Base-by-base conservation (phyloP, 2,329 filamentous ascomycete species). In the Claviceps monticola region DNA sequence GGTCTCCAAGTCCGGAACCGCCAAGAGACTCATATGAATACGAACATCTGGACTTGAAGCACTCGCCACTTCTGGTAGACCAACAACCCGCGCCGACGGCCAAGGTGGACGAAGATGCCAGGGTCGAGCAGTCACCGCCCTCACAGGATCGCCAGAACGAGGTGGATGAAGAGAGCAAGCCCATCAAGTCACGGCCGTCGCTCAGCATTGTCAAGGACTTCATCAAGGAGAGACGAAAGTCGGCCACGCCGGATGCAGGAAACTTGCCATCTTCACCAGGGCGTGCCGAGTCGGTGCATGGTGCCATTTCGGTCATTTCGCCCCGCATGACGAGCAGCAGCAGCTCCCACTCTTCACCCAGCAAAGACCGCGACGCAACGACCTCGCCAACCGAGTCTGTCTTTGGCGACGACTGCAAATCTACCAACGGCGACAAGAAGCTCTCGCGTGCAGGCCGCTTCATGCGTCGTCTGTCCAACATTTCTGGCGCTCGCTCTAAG, bases 251-350 rank as follows among this genome's bases (percentile, higher is more conserved):
- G 43, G 48, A 55, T 49, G 49, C 54, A 56, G 43, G 55, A 48
- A 64, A 61, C 7, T 57, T 66, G 5, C 66, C 69, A 8, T 69
- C 68, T 51, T 74, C 70, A 21, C 71, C 75, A 1, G 72, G 66
- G n/a, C 71, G 72, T 43, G 74, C 70, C 5, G 71, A 71, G 59
- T 75, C 72, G 52, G 62, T 66, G 46, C 71, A 74, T 59, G 29
- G 29, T 34, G 69, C 72, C 60, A 66, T 64, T 55, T 53, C 64
- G 53, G 54, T 57, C 63, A 79, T 66, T 62, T 76, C 64, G 61
- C 79, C 65, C 59, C 87, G 72, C 65, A 74, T 71, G 70, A 93
- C 74, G 29, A 34, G 29, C 69, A 86, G 76, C 69, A 84, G 71
- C 68, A 86, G 72, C 63, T 74, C 68, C 48, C 72, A 65, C 56